Conservation (phyloP, 495 filamentous ascomycete species). For the Aspergillus sparsus region DNA sequence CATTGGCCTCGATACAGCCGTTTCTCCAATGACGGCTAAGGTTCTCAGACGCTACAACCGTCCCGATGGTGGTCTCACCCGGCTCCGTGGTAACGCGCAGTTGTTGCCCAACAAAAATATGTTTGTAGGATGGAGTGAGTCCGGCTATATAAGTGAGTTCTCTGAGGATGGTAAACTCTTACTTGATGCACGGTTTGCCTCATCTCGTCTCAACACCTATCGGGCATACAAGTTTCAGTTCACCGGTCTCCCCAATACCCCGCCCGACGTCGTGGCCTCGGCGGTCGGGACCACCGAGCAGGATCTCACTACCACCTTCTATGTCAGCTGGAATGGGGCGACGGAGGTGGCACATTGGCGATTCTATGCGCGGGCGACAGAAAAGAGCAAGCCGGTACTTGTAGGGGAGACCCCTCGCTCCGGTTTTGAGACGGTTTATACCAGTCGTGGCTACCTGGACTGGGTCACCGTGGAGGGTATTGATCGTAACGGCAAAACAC, state of each 20-base stretch:
- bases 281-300: slow-evolving; percentile 30
- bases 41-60: slow-evolving; percentile 40
- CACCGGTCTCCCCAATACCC: slow-evolving; percentile 21
- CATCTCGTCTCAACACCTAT: slow-evolving; percentile 19
- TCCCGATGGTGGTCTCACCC: slow-evolving; percentile 45
- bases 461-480: slow-evolving; percentile 53
- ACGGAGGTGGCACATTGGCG: slow-evolving; percentile 44
- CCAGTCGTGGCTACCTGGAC: slow-evolving; percentile 37
- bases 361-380: slow-evolving; percentile 36
- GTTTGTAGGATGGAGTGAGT: slow-evolving; percentile 45
- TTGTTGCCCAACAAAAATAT: slow-evolving; percentile 38
- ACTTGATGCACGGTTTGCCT: slow-evolving; percentile 19
- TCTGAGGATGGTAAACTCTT: slow-evolving; percentile 46
- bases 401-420: slow-evolving; percentile 28
- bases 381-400: slow-evolving; percentile 28
- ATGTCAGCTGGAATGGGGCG: slow-evolving; percentile 51
- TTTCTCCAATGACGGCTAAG: slow-evolving; percentile 46
- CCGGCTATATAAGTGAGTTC: slow-evolving; percentile 47
- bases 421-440: slow-evolving; percentile 39
- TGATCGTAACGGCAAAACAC: slow-evolving; percentile 20
- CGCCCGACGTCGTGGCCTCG: slow-evolving; percentile 18
- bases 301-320: slow-evolving; percentile 36
- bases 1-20: slow-evolving; percentile 49
- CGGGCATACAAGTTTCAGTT: slow-evolving; percentile 23
- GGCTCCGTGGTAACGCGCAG: slow-evolving; percentile 55